Percentiles rank a stretch among this genome's conserved stretches.
Conservation (phyloP, 1,284 basidiomycete genomes). For the Malassezia pachydermatis region DNA sequence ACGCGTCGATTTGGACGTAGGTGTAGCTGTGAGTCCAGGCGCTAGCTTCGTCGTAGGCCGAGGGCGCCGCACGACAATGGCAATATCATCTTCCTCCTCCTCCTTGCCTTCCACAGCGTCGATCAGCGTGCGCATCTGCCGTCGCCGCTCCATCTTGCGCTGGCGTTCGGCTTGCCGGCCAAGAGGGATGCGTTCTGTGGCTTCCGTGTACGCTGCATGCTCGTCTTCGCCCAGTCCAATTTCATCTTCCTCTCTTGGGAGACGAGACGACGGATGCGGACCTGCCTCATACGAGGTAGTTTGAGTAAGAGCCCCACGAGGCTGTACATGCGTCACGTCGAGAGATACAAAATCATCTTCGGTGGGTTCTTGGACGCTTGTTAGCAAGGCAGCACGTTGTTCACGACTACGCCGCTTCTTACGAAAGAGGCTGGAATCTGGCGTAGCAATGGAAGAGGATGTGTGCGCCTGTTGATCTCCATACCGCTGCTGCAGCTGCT, state of each 20-base stretch:
- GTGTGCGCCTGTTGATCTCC: constrained; percentile 4
- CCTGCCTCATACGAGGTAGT: neutral
- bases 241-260: constrained; percentile 41
- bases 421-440: neutral
- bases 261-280: constrained; percentile 20
- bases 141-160: constrained; percentile 19
- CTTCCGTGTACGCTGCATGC: constrained; percentile 37
- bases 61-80: constrained; percentile 14
- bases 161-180: constrained; percentile 24
- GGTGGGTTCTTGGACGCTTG: neutral
- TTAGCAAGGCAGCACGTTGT: neutral
- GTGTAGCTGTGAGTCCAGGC: neutral
- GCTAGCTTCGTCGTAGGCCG: neutral
- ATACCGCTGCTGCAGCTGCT: constrained; percentile 14
- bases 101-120: neutral
- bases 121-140: constrained; percentile 18
- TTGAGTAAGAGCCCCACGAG: neutral
- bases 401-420: neutral
- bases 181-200: constrained; percentile 36
- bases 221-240: constrained; percentile 38
- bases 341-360: constrained; percentile 4
- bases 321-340: neutral
- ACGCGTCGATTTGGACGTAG: neutral
- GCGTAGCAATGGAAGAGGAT: neutral
- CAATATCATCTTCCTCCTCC: constrained; percentile 21